These are phyloP conservation scores for Debaryomyces maramus DNA, from an alignment of 805 yeast species.

Conservation along the genomic window DNA sequence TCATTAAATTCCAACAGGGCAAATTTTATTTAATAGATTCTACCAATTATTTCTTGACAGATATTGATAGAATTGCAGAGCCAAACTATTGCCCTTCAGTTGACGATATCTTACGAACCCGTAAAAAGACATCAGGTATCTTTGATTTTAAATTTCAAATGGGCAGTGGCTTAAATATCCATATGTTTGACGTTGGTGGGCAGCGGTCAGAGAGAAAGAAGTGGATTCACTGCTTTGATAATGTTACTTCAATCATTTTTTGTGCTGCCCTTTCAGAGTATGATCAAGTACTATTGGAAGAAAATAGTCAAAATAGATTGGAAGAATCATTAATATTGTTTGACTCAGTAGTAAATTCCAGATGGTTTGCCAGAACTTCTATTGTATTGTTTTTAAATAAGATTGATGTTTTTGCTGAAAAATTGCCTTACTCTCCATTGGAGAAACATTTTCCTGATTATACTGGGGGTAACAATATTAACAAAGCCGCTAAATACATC, in stretches of 20 bases:
- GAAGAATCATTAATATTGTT: conserved; percentile 82
- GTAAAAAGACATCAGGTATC: conserved; percentile 92
- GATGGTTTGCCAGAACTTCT: conserved; percentile 89
- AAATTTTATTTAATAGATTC: conserved; percentile 85
- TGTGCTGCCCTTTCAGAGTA: conserved; percentile 91
- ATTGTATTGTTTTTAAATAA: conserved; percentile 85
- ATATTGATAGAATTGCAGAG: conserved; percentile 58
- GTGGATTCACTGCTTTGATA: conserved; percentile 97
- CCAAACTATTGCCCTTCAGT: conserved; percentile 68
- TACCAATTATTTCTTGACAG: conserved; percentile 72
- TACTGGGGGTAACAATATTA: conserved; percentile 84
- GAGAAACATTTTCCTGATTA: conserved; percentile 87
- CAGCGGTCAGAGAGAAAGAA: conserved; percentile 94
- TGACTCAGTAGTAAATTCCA: conserved; percentile 86
- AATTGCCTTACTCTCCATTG: conserved; percentile 76
- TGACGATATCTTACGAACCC: conserved; percentile 78
- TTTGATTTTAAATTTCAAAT: conserved; percentile 78
- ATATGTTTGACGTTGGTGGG: conserved; percentile 84
- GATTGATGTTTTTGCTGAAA: conserved; percentile 86
- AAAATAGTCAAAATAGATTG: conserved; percentile 69
- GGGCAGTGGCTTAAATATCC: conserved; percentile 50
- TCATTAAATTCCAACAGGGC: conserved; percentile 60
- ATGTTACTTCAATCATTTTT: conserved; percentile 84
- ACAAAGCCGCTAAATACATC: conserved; percentile 88
- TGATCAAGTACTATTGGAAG: conserved; percentile 82